Conservation (phyloP, 2,329 filamentous ascomycete genomes). For the Clarireedia hainanense region DNA sequence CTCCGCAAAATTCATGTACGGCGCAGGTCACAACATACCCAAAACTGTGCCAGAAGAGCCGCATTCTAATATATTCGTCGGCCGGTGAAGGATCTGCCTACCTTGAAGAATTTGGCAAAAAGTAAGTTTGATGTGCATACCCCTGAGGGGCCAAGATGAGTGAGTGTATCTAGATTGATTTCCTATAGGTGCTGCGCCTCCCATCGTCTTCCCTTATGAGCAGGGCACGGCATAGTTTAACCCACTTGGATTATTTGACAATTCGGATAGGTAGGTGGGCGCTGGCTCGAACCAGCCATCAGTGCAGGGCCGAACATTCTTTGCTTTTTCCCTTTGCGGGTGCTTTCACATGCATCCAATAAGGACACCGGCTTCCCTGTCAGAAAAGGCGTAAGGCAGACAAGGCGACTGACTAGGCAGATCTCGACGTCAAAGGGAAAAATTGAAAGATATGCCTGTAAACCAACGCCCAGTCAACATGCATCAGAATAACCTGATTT, state of each 20-base stretch:
- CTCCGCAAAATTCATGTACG: conserved; percentile 5
- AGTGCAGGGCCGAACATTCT: background rate
- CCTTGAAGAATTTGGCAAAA: background rate
- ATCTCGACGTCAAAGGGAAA: conserved; percentile 4
- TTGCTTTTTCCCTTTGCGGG: background rate
- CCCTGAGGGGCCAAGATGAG: background rate
- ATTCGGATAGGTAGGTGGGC: background rate
- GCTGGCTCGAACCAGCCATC: background rate
- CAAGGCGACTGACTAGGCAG: conserved; percentile 17
- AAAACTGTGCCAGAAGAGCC: background rate
- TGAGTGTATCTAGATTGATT: background rate
- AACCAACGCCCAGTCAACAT: background rate
- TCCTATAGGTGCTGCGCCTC: background rate
- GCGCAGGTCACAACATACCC: background rate
- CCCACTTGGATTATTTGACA: background rate
- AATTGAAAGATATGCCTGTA: background rate
- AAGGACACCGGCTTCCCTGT: background rate
- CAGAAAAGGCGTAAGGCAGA: conserved; percentile 12
- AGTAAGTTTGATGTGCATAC: background rate
- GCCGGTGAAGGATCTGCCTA: conserved; percentile 5
- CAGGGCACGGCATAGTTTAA: background rate
- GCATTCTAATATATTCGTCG: background rate
- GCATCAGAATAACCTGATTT: background rate
- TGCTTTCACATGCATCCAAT: background rate
- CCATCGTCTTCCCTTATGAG: background rate